A percentile compares a stretch with the other conserved stretches of the same genome.
Conservation (phyloP, 2,329 filamentous ascomycete species). For the Venturia effusa region DNA sequence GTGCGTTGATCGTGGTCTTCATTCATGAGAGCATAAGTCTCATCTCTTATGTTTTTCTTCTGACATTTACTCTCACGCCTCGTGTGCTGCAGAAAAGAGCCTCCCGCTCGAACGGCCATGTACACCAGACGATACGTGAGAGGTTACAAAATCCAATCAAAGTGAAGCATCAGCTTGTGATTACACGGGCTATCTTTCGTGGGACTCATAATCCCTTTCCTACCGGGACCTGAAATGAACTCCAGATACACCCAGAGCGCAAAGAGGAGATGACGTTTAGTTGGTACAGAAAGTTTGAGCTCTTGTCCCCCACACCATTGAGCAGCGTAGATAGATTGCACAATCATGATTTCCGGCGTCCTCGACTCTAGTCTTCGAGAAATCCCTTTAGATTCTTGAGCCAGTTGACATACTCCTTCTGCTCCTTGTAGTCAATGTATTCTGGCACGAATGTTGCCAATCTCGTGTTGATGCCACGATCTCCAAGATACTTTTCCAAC, state of each 20-base stretch:
- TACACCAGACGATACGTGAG: no score
- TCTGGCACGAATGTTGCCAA: constrained; percentile 87
- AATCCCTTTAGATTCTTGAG: constrained; percentile 29
- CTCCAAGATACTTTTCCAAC: constrained; percentile 87
- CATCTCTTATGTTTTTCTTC: no score
- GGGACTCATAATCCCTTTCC: neutral
- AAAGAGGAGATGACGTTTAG: neutral
- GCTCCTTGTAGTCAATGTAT: constrained; percentile 97
- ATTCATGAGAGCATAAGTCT: no score
- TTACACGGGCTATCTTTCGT: neutral
- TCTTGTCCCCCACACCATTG: neutral
- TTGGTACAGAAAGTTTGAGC: neutral
- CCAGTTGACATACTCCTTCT: constrained; percentile 92
- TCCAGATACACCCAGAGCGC: neutral
- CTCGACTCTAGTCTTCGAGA: neutral
- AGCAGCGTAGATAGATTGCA: neutral
- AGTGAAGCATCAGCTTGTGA: no score
- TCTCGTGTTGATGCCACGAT: constrained; percentile 78
- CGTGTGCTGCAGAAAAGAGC: no score
- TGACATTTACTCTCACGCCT: no score
- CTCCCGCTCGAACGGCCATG: no score
- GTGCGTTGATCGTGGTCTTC: no score
- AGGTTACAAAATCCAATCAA: neutral
- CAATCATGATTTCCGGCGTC: neutral
- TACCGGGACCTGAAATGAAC: neutral